Base-by-base conservation (phyloP, 2,329 filamentous ascomycete genomes). In the Fusarium concolor region DNA sequence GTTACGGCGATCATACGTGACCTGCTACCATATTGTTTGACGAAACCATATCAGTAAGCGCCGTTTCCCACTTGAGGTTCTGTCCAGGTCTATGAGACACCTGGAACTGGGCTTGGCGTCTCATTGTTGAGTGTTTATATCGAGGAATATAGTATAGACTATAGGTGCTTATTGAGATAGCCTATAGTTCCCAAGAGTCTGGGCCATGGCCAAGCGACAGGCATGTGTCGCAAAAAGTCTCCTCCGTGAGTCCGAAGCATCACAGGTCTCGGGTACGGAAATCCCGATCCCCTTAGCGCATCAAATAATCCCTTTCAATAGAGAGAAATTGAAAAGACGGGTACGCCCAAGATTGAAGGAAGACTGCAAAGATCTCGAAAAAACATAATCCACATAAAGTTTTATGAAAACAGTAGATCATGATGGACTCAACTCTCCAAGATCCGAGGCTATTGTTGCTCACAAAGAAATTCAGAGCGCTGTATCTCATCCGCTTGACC, bases 191-290 rank as follows among this genome's bases (percentile, higher is more conserved):
- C 29, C 33, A 49, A 42, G 45, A 42, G 42, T 28, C 50, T 62
- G 50, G 29, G 61, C 44, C 37, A 26, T 56, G 33, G 47, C 24
- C 20, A 44, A 45, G 31, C 45, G 35, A 38, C 60, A 64, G 60
- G 60, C 61, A 64, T 64, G 10, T 52, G 61, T 58, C 53, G 61
- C 45, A 46, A 64, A 63, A 51, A 43, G 35, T 43, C 42, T 49
- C 51, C 28, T 47, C 45, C 49, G 28, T 24, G 28, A 33, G 39
- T 60, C 51, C 44, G 57, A 70, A 35, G 37, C 58, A 51, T 35
- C 47, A 49, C 24, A 22, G 47, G 71, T 73, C 67, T 73, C 71
- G 69, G 69, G 65, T 73, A 55, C 43, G 69, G 28, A 65, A 71
- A 73, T 73, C 67, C 71, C 69, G 71, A 57, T 28, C 24, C 42